Evolutionary conservation across 176 grass and related monocot genomes (phyloP).

Genomic region (Thinopyrum elongatum): DNA sequence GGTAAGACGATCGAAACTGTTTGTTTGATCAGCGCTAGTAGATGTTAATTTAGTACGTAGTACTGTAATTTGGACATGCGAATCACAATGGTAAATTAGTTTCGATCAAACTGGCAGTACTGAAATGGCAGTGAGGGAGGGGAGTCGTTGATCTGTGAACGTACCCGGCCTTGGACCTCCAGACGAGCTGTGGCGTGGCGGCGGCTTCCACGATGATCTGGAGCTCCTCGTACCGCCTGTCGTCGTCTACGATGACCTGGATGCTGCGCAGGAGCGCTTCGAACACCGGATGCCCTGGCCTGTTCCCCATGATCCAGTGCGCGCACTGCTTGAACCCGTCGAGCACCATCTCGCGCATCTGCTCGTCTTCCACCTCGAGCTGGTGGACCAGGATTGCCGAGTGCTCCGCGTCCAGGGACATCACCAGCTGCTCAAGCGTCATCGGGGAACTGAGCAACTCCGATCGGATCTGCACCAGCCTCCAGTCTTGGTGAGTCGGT

Average conservation of each 20-base stretch:
- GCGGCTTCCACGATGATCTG: not conserved
- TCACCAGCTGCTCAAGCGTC: not conserved
- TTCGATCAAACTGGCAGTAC: too few relatives aligned
- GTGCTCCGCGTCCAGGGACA: not conserved
- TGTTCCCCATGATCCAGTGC: not conserved
- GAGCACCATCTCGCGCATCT: conserved; percentile 7
- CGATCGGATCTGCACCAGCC: not conserved
- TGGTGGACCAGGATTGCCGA: not conserved
- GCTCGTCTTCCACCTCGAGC: not conserved
- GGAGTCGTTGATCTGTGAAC: not conserved
- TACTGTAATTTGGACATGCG: too few relatives aligned
- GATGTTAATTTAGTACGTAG: too few relatives aligned
- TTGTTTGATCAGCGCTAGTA: too few relatives aligned
- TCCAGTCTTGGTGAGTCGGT: not conserved
- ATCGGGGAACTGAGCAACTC: too few relatives aligned
- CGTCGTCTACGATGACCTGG: not conserved
- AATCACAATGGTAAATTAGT: too few relatives aligned
- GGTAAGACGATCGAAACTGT: too few relatives aligned
- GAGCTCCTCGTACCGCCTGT: not conserved
- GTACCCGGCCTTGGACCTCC: not conserved
- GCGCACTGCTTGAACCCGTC: not conserved
- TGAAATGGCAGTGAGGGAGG: too few relatives aligned
- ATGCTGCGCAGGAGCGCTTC: not conserved
- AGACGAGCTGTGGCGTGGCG: not conserved
- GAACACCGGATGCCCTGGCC: not conserved